Percentiles rank a stretch among this genome's conserved stretches.
These are phyloP conservation scores for Sclerotinia borealis DNA, from an alignment of 2,329 filamentous ascomycete species.

Conservation along the genomic window DNA sequence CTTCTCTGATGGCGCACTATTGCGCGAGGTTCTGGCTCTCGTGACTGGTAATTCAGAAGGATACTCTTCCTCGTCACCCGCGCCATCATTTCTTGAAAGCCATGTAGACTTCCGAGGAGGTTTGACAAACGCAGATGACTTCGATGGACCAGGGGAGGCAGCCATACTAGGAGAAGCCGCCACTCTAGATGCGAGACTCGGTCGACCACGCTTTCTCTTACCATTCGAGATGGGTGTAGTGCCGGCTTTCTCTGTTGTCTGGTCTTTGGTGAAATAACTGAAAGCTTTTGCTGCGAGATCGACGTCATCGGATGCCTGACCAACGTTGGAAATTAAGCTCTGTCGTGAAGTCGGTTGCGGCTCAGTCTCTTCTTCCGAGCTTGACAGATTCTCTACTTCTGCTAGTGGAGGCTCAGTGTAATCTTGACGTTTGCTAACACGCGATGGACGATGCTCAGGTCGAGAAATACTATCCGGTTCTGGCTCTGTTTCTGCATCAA, in stretches of 20 bases:
- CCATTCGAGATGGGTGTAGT: constrained; percentile 10
- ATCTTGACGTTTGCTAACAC: constrained; percentile 17
- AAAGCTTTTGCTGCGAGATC: constrained; percentile 25
- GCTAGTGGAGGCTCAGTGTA: constrained; percentile 23
- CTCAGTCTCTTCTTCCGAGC: constrained; percentile 1
- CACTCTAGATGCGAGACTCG: background rate
- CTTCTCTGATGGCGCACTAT: background rate
- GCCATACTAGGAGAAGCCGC: background rate
- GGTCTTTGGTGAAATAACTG: constrained; percentile 16
- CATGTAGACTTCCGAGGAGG: constrained; percentile 25
- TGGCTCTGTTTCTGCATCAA: background rate
- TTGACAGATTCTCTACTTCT: constrained; percentile 19
- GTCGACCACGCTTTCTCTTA: constrained; percentile 15
- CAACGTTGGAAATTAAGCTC: constrained; percentile 3
- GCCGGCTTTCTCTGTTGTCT: background rate
- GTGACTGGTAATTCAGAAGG: background rate
- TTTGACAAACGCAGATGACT: constrained; percentile 17
- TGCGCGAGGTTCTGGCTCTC: background rate
- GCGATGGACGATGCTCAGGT: constrained; percentile 19
- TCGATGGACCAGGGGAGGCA: background rate
- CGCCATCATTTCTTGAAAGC: constrained; percentile 26
- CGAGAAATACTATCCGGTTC: constrained; percentile 1
- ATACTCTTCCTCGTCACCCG: constrained; percentile 13
- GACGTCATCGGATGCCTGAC: constrained; percentile 11
- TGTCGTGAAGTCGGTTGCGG: background rate